Evolutionary conservation across 2,329 filamentous ascomycete species (phyloP).

Genomic region (Fusarium sp.): DNA sequence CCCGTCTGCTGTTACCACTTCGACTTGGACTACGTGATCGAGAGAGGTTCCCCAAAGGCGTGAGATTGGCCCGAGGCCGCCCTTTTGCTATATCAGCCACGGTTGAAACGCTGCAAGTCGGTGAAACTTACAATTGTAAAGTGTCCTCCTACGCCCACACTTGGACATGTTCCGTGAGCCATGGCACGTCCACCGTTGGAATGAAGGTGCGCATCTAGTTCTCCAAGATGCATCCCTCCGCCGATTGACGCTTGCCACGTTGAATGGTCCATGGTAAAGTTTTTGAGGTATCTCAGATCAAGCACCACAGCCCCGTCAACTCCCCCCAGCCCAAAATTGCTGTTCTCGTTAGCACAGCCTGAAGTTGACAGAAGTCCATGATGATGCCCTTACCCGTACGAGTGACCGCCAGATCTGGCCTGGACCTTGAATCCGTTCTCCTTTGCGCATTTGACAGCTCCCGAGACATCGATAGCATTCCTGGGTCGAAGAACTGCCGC

Average conservation of each 20-base stretch:
- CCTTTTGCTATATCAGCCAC: conserved; percentile 47
- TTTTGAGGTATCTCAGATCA: conserved; percentile 61
- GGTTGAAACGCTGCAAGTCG: accelerated
- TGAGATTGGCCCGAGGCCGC: conserved; percentile 65
- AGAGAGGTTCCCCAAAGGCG: conserved; percentile 66
- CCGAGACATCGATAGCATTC: conserved; percentile 62
- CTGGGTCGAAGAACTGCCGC: conserved; percentile 64
- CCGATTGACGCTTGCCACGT: conserved; percentile 65
- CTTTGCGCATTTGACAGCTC: conserved; percentile 64
- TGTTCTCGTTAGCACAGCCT: conserved; percentile 20
- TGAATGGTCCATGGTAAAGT: conserved; percentile 60
- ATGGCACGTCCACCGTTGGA: conserved; percentile 63
- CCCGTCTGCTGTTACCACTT: conserved; percentile 65
- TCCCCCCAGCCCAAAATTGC: conserved; percentile 58
- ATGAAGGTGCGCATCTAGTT: conserved; percentile 60
- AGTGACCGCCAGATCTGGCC: conserved; percentile 70
- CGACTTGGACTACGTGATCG: conserved; percentile 58
- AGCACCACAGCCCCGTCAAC: conserved; percentile 60
- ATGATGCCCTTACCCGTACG: conserved; percentile 59
- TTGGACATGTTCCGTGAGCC: conserved; percentile 66
- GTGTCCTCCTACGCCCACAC: conserved; percentile 66
- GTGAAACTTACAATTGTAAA: conserved; percentile 59
- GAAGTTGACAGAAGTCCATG: accelerated
- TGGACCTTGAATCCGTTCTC: conserved; percentile 62
- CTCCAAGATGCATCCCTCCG: conserved; percentile 59